Evolutionary conservation across 108 stramenopile species (phyloP), one percentile per base, ranked within the genome.

Genomic region (Discostella stelligeroides): DNA sequence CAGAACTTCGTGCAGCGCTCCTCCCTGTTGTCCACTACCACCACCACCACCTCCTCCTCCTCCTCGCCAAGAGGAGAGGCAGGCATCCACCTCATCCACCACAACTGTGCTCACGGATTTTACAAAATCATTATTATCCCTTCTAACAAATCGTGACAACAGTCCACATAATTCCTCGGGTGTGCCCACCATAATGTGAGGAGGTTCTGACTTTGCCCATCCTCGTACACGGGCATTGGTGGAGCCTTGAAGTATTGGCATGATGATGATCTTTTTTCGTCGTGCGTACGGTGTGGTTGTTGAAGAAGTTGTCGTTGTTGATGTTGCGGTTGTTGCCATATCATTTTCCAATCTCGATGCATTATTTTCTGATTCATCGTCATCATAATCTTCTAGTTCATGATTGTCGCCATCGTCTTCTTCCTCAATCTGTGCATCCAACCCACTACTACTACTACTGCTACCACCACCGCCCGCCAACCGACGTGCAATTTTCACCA

Each of bases 81-180:
- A 94, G 4, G 91, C 90, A 83, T 96, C 93, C 1, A 96, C 96
- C 73, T 98, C 97, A 82, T 98, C 97, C 1, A 98, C 94, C 7
- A 96, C 94, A 1, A 98, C 92, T 41, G 80, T 84, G 30, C 81
- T 66, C 39, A 97, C 86, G 40, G 88, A 77, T 57, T 89, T 87
- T 51, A 84, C 78, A 20, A 7, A 0, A 12, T 25, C 13, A 4
- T 17, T 17, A 0, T 23, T 23, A 23, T 27, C 51, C 10, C 86
- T 71, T 6, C 6, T 34, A 3, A 34, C 34, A 34, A 34, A 34
- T 34, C 34, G 34, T 34, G 34, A 34, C 15, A 72, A 67, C 17
- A 97, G 56, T 0, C 96, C 95, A 0, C 90, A 94, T 14, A 97
- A 70, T 60, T 90, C 90, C 17, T 79, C 65, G 7, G 97, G 95